Base-by-base conservation (phyloP, 2,329 filamentous ascomycete species). In the Pseudogymnoascus sp. region DNA sequence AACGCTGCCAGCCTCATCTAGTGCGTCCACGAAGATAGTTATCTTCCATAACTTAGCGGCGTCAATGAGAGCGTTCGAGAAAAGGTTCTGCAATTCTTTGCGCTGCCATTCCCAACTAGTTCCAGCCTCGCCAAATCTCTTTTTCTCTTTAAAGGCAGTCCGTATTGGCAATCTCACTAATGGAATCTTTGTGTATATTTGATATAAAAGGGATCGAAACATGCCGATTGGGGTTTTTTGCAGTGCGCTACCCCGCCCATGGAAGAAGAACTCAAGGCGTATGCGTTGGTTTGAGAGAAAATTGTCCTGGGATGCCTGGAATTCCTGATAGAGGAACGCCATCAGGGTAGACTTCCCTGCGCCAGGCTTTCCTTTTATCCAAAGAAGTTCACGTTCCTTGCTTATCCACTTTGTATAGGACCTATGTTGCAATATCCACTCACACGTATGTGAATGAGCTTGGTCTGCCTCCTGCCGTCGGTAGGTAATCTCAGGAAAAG, bases 271-370 rank as follows among this genome's bases (percentile, higher is more conserved):
- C 0, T 66, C 69, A 8, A 75, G 64, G 4, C 69, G 58, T 5
- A 73, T 37, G 2, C 29, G 40, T 2, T 33, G 13, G 61, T 60
- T 60, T 5, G 6, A 48, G 29, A 5, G 25, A 5, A 18, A 3
- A 7, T 2, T 25, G 18, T 18, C 18, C 18, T 18, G 18, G 18
- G 18, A 18, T 21, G 35, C 42, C 3, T 62, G 39, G 45, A 69
- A 64, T 33, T 71, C 70, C 9, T 74, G 64, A 10, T 77, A 67
- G 1, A 75, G 31, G 63, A 71, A 69, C 35, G 67, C 68, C 58
- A 78, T 66, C 33, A 78, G 62, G 1, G 74, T 77, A 4, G 74
- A 76, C 60, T 78, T 78, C 1, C 75, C 75, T 0, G 72, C 71
- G 5, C 75, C 75, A 2, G 76, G 74, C 27, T 77, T 75, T 1